Percentiles rank a stretch among this genome's conserved stretches.
Evolutionary conservation across 371 early-diverging fungal genomes (phyloP).

Genomic region (Rhizomucor pusillus): DNA sequence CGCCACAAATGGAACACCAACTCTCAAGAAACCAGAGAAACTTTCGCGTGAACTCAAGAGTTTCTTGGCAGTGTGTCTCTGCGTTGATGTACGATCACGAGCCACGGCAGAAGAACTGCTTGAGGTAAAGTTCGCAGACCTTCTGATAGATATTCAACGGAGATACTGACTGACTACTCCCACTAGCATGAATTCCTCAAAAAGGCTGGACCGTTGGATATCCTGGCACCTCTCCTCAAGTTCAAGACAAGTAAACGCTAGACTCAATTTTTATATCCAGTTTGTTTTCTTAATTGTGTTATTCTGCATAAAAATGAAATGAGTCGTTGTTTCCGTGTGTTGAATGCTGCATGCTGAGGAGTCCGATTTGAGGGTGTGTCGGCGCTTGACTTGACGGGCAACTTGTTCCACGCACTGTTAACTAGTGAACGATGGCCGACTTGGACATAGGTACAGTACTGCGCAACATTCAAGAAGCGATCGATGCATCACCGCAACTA

Average conservation of each 20-base stretch:
- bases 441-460: constrained; percentile 2
- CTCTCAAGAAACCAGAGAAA: constrained; percentile 83
- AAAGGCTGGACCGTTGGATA: constrained; percentile 53
- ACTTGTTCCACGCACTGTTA: constrained; percentile 50
- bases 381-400: too few species aligned
- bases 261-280: too few species aligned
- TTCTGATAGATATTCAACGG: too few species aligned
- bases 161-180: too few species aligned
- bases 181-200: constrained; percentile 77
- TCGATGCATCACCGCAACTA: not conserved
- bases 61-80: constrained; percentile 85
- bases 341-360: too few species aligned
- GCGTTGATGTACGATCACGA: constrained; percentile 86
- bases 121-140: constrained; percentile 38
- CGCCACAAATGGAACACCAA: constrained; percentile 97
- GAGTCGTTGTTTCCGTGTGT: too few species aligned
- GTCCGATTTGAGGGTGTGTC: too few species aligned
- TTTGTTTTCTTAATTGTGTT: too few species aligned
- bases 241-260: constrained; percentile 44
- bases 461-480: not conserved
- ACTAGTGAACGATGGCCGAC: constrained; percentile 58
- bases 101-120: constrained; percentile 83
- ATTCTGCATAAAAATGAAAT: too few species aligned
- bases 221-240: constrained; percentile 52
- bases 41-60: constrained; percentile 82